These are phyloP conservation scores for Hortiboletus campestris DNA, from an alignment of 768 basidiomycete species.

Conservation along the genomic window DNA sequence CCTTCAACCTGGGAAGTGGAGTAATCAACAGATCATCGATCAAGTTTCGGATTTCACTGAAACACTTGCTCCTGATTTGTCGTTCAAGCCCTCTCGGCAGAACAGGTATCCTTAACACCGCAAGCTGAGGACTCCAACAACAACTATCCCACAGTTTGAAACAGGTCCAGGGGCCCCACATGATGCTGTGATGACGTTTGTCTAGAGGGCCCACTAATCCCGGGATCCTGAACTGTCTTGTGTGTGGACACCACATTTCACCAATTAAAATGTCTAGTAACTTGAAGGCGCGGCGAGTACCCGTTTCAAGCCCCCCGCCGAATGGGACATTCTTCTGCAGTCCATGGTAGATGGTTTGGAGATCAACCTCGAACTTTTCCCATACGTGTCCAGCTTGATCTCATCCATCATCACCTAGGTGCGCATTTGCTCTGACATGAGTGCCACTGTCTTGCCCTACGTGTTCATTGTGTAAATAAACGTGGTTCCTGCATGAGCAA, in stretches of 20 bases:
- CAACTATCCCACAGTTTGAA: constrained; percentile 4
- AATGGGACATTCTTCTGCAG: background rate
- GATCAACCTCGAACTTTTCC: background rate
- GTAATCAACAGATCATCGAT: background rate
- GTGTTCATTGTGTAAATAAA: background rate
- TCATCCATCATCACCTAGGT: background rate
- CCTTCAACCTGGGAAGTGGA: background rate
- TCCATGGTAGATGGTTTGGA: background rate
- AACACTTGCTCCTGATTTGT: background rate
- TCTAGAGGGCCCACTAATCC: background rate
- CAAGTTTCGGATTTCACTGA: constrained; percentile 1
- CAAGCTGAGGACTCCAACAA: background rate
- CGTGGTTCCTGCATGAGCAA: no score
- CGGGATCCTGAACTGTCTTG: background rate
- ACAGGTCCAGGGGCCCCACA: background rate
- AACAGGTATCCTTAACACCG: constrained; percentile 3
- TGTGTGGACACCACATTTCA: no score
- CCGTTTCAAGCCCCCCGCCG: background rate
- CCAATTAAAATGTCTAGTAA: background rate
- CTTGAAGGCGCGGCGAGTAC: background rate
- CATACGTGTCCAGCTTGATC: background rate
- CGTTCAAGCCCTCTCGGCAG: background rate
- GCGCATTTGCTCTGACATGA: background rate
- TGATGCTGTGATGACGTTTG: background rate
- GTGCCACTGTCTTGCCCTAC: background rate